A percentile compares a stretch with the other conserved stretches of the same genome.
Conservation (phyloP, 768 basidiomycete species). For the Gyrodon lividus region DNA sequence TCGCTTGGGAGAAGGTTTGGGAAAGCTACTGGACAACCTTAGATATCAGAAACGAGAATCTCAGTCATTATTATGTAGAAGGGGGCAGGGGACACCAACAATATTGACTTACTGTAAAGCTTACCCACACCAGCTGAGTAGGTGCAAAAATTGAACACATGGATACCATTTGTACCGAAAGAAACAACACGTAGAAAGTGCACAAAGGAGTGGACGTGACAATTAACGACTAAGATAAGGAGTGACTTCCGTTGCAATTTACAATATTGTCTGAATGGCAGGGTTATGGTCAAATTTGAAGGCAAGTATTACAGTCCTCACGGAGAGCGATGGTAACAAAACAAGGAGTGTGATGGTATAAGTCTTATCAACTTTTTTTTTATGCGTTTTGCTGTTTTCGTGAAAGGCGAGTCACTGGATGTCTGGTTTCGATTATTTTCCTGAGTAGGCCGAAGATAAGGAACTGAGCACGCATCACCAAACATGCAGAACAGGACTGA, state of each 20-base stretch:
- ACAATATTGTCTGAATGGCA: constrained; percentile 29
- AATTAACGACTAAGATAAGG: constrained; percentile 9
- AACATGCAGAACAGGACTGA: constrained; percentile 22
- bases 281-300: constrained; percentile 15
- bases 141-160: not conserved
- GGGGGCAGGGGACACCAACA: no score
- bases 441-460: constrained; percentile 18
- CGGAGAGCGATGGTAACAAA: constrained; percentile 8
- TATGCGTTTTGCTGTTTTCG: constrained; percentile 13
- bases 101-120: constrained; percentile 9
- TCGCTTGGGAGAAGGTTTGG: constrained; percentile 36
- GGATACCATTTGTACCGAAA: constrained; percentile 27
- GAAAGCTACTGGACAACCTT: constrained; percentile 15
- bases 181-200: constrained; percentile 14
- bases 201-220: constrained; percentile 7
- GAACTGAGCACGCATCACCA: constrained; percentile 24
- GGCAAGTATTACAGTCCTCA: constrained; percentile 29
- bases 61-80: constrained; percentile 1
- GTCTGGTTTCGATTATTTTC: constrained; percentile 12
- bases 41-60: constrained; percentile 1
- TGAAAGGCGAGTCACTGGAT: constrained; percentile 25
- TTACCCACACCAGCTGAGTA: not conserved
- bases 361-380: constrained; percentile 12
- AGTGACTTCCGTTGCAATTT: constrained; percentile 23
- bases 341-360: constrained; percentile 20